Percentiles rank a stretch among this genome's conserved stretches.
Conservation (phyloP, 768 basidiomycete genomes). For the Phlebiopsis flavidoalba region DNA sequence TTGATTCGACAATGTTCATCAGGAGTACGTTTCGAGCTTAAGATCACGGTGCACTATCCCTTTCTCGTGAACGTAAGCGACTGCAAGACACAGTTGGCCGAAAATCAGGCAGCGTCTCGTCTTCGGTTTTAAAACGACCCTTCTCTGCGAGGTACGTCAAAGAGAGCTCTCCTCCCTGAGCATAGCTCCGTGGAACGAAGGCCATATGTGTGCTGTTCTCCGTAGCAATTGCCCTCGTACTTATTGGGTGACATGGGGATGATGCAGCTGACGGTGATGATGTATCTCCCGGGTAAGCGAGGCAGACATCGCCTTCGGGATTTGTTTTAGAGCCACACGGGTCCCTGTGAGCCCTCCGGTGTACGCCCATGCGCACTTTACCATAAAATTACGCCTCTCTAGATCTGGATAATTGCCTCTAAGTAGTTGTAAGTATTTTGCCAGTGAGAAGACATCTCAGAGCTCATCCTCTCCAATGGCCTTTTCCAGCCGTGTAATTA, state of each 20-base stretch:
- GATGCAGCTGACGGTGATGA: slow-evolving; percentile 95
- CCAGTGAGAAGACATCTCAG: background rate
- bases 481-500: slow-evolving; percentile 87
- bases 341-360: slow-evolving; percentile 88
- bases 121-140: slow-evolving; percentile 77
- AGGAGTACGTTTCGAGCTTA: slow-evolving; percentile 93
- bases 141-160: slow-evolving; percentile 98
- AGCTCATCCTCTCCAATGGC: slow-evolving; percentile 89
- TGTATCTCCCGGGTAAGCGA: slow-evolving; percentile 96
- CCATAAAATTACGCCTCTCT: slow-evolving; percentile 98
- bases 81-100: slow-evolving; percentile 92
- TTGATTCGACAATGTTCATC: slow-evolving; percentile 87
- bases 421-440: background rate
- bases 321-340: slow-evolving; percentile 96
- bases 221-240: slow-evolving; percentile 96
- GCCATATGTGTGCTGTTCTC: slow-evolving; percentile 95
- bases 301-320: slow-evolving; percentile 89
- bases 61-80: slow-evolving; percentile 87
- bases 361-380: slow-evolving; percentile 90
- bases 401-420: slow-evolving; percentile 1
- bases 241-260: slow-evolving; percentile 93
- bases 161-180: slow-evolving; percentile 93
- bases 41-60: slow-evolving; percentile 96
- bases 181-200: slow-evolving; percentile 97
- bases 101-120: slow-evolving; percentile 85